Base-by-base conservation (phyloP, 306 rosid species). In the Sicyos edulis region DNA sequence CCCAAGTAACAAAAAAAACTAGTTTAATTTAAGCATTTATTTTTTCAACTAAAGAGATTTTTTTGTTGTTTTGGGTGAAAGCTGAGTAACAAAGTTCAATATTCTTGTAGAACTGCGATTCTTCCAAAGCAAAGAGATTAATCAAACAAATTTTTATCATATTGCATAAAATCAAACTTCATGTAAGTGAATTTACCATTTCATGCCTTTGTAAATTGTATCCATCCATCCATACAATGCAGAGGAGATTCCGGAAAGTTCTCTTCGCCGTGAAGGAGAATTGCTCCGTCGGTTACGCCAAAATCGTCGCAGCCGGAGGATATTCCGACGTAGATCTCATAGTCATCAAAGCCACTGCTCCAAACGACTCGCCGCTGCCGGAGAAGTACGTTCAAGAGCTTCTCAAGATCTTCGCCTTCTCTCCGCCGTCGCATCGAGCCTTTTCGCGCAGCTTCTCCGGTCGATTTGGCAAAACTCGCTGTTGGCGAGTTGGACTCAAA, bases 401-500 rank as follows among this genome's bases (percentile, higher is more conserved):
- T 56, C 74, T 88, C 82, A 89, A 76, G 15, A 75, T 92, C 74
- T 86, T 92, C 70, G 69, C 91, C 65, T 7, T 79, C 11, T 92
- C 97, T 26, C 90, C 86, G 2, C 14, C 91, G n/a, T 80, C 86
- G 0, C 78, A 78, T 10, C 79, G 75, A 73, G 73, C 83, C 5
- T 89, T 92, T 11, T 81, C 88, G 4, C 75, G 85, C 24, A 67
- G 85, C 81, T 84, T 92, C 78, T 76, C 86, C 45, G 91, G 86
- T n/a, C 83, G 96, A n/a, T 88, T 89, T 1, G 79, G 82, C 45
- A 82, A 79, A 26, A 88, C 96, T 3, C 77, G 75, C 0, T 78
- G 84, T 74, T 92, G 96, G 92, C 78, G 88, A 1, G 92, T 92
- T n/a, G 95, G 95, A 0, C 86, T 92, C 75, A 89, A 92, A 67